Evolutionary conservation across 306 rosid species (phyloP), one percentile per base, ranked within the genome.

Genomic region (Erythrophleum fordii): DNA sequence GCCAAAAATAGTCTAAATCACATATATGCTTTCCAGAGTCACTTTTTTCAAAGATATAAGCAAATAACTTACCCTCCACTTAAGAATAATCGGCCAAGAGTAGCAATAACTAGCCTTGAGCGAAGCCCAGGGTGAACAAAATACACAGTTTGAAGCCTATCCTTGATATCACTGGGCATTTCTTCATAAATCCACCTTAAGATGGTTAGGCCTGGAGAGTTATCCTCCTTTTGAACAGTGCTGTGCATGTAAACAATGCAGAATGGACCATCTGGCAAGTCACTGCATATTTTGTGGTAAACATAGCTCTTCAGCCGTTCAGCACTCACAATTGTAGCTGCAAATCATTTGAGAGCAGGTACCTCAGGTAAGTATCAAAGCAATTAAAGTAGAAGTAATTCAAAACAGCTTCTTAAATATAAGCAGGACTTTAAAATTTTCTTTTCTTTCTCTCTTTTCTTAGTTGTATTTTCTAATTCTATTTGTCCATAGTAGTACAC

Each of bases 131-230:
- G 99, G 77, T 95, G 99, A 72, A 95, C 17, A 18, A 95, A 95
- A 83, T 95, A 93, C 73, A 95, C 65, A 80, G 86, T 80, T 82
- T 91, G 90, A 86, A 95, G 98, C 83, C 94, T 89, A 69, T 93
- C 96, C 90, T 91, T 93, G 76, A 90, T 82, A 39, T 87, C 89
- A 65, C 83, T 52, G 10, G 99, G 90, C 77, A 93, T 92, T 20
- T 91, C 97, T 89, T 95, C 99, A 68, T 93, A 95, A 79, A 95
- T 93, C 98, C 97, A 95, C 91, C 98, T 90, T 87, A 95, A 85
- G 84, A 95, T 91, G 44, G 97, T 95, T 1, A 95, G 48, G 69
- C 99, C 99, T 17, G 99, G 99, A 80, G 92, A 91, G 77, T 95
- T 95, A 76, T 95, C 97, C 82, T 93, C 99, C 84, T 84, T 91